A percentile compares a stretch with the other conserved stretches of the same genome.
phyloP scores from a whole-genome alignment of 768 basidiomycete genomes.

The Auriscalpium orientale region DNA sequence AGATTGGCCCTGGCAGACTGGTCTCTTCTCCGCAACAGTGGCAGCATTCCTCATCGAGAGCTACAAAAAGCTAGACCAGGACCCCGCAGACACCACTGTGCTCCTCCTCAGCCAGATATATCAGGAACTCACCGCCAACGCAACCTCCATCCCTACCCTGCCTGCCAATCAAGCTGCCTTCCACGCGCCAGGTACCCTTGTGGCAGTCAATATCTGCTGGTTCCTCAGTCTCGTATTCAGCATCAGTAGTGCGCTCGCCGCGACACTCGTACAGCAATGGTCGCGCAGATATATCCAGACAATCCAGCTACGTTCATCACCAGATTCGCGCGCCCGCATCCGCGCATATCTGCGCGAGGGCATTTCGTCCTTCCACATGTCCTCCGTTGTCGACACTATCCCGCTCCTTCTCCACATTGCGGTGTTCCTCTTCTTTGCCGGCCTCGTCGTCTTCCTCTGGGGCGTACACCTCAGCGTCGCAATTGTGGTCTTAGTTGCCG shows the following conservation, averaged over 20 bases:
- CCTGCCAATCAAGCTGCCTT: neutral
- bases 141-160: neutral
- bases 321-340: conserved; percentile 7
- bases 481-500: conserved; percentile 1
- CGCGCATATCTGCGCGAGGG: conserved; percentile 8
- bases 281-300: conserved; percentile 9
- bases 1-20: conserved; percentile 4
- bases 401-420: conserved; percentile 10
- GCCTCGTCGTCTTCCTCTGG: conserved; percentile 7
- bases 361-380: neutral
- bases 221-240: conserved; percentile 11
- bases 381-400: neutral
- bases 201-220: conserved; percentile 12
- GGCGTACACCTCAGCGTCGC: conserved; percentile 2
- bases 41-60: conserved; percentile 8
- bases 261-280: conserved; percentile 15
- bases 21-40: conserved; percentile 12
- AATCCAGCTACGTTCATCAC: conserved; percentile 1
- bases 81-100: neutral
- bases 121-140: neutral
- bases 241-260: conserved; percentile 6
- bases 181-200: neutral
- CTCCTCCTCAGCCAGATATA: neutral
- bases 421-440: conserved; percentile 9
- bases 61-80: conserved; percentile 5